These are phyloP conservation scores for Beauveria brongniartii DNA, from an alignment of 2,329 filamentous ascomycete genomes.

Conservation along the genomic window DNA sequence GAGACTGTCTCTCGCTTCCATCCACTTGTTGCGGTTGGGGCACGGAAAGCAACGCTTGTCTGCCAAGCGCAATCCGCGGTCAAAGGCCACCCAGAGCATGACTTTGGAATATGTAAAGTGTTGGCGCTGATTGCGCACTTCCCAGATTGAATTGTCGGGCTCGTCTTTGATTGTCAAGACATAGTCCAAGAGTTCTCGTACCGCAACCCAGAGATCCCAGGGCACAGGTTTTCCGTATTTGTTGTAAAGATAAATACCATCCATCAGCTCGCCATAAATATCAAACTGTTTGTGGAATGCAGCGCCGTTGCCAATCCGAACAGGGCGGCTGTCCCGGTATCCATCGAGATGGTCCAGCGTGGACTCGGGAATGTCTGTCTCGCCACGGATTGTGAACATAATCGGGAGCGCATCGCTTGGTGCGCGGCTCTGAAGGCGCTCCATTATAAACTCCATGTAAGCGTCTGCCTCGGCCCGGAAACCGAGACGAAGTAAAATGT, in stretches of 20 bases:
- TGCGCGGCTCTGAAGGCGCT: constrained; percentile 53
- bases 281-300: constrained; percentile 71
- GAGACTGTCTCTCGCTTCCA: constrained; percentile 55
- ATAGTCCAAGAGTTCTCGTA: constrained; percentile 62
- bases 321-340: constrained; percentile 61
- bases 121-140: constrained; percentile 67
- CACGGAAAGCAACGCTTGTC: constrained; percentile 72
- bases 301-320: constrained; percentile 70
- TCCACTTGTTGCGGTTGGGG: constrained; percentile 59
- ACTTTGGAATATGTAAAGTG: constrained; percentile 77
- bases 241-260: constrained; percentile 70
- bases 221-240: constrained; percentile 70
- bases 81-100: constrained; percentile 76
- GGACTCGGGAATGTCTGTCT: constrained; percentile 64
- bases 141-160: constrained; percentile 78
- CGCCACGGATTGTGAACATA: constrained; percentile 73
- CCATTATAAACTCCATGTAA: constrained; percentile 71
- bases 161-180: constrained; percentile 59
- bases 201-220: constrained; percentile 67
- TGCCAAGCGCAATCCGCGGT: constrained; percentile 63
- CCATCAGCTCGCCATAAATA: constrained; percentile 73
- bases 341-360: constrained; percentile 65
- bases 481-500: constrained; percentile 67
- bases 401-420: constrained; percentile 60
- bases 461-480: constrained; percentile 69